Conservation (phyloP, 2,329 filamentous ascomycete species). For the Parascedosporium putredinis region DNA sequence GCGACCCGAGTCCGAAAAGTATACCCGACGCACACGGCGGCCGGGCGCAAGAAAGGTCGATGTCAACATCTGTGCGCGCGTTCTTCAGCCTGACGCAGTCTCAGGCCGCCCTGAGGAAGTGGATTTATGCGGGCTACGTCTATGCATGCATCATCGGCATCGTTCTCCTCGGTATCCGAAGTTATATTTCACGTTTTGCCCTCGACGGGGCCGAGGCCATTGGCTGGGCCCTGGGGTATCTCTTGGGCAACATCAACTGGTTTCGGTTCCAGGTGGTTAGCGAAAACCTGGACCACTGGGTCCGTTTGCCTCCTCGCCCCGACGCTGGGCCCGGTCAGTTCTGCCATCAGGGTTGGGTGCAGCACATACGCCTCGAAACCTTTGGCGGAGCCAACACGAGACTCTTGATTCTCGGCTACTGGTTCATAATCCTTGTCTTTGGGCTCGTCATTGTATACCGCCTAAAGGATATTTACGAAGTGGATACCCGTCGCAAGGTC, state of each 20-base stretch:
- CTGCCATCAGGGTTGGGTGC: constrained; percentile 48
- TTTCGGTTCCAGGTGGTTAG: constrained; percentile 64
- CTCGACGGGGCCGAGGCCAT: constrained; percentile 69
- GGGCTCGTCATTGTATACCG: constrained; percentile 68
- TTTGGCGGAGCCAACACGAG: constrained; percentile 73
- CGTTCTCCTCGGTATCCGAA: constrained; percentile 61
- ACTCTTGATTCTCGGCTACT: constrained; percentile 68
- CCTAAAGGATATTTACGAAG: constrained; percentile 69
- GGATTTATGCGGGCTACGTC: constrained; percentile 71
- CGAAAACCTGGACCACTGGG: constrained; percentile 63
- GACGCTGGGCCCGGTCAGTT: constrained; percentile 19
- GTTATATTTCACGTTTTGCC: constrained; percentile 56
- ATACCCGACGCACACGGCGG: constrained; percentile 40
- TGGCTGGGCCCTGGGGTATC: constrained; percentile 84
- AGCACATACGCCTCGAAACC: constrained; percentile 50
- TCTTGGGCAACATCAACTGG: constrained; percentile 66
- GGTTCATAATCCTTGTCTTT: constrained; percentile 52
- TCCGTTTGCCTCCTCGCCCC: constrained; percentile 50
- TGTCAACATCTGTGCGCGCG: constrained; percentile 54
- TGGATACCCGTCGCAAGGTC: constrained; percentile 91
- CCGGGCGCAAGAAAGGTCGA: constrained; percentile 56
- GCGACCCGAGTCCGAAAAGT: constrained; percentile 20
- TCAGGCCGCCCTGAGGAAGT: constrained; percentile 69
- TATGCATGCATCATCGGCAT: constrained; percentile 58
- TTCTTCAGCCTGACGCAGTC: constrained; percentile 72